Evolutionary conservation across 306 rosid species (phyloP).

Genomic region (Corylus heterophylla): DNA sequence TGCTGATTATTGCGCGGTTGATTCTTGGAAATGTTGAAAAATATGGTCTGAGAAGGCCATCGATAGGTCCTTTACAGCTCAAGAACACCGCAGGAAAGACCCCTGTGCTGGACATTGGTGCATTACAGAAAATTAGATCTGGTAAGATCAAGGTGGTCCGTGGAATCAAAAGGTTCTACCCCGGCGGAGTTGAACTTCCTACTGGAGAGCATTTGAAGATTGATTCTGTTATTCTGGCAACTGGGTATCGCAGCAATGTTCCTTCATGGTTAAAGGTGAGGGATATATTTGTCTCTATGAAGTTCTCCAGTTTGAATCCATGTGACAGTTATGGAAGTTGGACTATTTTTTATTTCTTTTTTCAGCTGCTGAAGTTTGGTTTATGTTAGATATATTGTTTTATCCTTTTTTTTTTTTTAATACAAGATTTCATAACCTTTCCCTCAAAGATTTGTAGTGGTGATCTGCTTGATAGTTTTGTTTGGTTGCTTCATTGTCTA

Average conservation of each 20-base stretch:
- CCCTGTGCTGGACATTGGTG: slow-evolving; percentile 86
- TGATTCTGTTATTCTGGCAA: slow-evolving; percentile 88
- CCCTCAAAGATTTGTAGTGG: too few species aligned
- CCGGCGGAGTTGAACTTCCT: slow-evolving; percentile 66
- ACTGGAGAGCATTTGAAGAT: slow-evolving; percentile 59
- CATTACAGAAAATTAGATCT: slow-evolving; percentile 67
- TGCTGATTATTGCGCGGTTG: slow-evolving; percentile 54
- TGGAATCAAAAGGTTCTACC: slow-evolving; percentile 67
- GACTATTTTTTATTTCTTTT: background rate
- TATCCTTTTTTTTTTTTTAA: background rate
- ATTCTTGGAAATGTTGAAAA: slow-evolving; percentile 69
- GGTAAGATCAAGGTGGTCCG: slow-evolving; percentile 81
- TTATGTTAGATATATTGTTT: background rate
- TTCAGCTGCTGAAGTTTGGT: slow-evolving; percentile 33
- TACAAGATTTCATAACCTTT: too few species aligned
- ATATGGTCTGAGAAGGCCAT: slow-evolving; percentile 72
- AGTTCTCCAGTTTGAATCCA: slow-evolving; percentile 28
- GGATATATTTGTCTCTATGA: too few species aligned
- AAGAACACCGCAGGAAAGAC: slow-evolving; percentile 83
- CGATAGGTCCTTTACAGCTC: slow-evolving; percentile 66
- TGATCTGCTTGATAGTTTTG: slow-evolving; percentile 22
- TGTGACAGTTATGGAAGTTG: slow-evolving; percentile 50
- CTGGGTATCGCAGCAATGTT: slow-evolving; percentile 93
- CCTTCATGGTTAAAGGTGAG: slow-evolving; percentile 97
- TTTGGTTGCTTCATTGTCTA: slow-evolving; percentile 16